Evolutionary conservation across 805 yeast genomes (phyloP), one percentile per base, ranked within the genome.

Genomic region (Metschnikowia lochheadii): DNA sequence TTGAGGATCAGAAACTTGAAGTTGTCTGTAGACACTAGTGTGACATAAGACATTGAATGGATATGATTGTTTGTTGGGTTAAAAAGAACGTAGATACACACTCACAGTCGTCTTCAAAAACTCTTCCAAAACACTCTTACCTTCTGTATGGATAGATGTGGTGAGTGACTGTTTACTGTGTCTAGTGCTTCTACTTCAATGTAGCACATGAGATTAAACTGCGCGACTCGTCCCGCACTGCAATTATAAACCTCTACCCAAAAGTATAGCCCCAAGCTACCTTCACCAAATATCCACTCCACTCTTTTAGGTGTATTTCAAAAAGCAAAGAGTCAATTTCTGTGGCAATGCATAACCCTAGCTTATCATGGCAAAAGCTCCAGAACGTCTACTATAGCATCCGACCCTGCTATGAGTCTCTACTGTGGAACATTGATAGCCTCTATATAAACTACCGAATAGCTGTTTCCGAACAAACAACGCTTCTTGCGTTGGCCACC

Each of bases 351-450:
- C 54, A 72, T 2, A 71, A 65, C 56, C 81, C 81, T 11, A 72
- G 78, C 56, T 62, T 76, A 53, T 78, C 77, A 40, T 90, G 97
- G 97, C 96, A 89, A 64, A 78, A 84, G 55, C 75, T 90, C 17
- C 83, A 81, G 48, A 81, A 82, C 64, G 85, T 81, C 8, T 88
- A 79, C 63, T 90, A 89, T 57, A 72, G 86, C 49, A 74, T 77
- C 15, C 66, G 84, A 49, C 77, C 80, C 17, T 83, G 87, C 49
- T 84, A 79, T 59, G 76, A 72, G 5, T 48, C 70, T 1, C 62
- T 82, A 58, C 67, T 75, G 48, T 83, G 87, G 87, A 65, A 74
- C 15, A 61, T 70, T 15, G 69, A 71, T 15, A 68, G 69, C 46
- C 56, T 72, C 11, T 57, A 63, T 47, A 46, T 62, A 14, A 75